These are phyloP conservation scores for Suillus clintonianus DNA, from an alignment of 768 basidiomycete species.

Conservation along the genomic window DNA sequence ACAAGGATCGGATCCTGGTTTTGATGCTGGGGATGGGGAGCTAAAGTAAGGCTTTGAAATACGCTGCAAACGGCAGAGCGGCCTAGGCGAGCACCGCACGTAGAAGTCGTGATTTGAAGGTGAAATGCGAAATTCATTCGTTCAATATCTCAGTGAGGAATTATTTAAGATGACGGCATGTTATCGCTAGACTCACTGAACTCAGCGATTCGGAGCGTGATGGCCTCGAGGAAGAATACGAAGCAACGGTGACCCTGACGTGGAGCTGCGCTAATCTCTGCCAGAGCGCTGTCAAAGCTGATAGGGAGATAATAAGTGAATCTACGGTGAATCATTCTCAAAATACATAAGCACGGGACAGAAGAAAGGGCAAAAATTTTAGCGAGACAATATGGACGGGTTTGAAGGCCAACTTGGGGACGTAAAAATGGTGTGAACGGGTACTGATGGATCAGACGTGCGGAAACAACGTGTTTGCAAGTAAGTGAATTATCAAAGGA, in stretches of 20 bases:
- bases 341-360: conserved; percentile 37
- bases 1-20: conserved; percentile 2
- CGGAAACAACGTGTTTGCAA: conserved; percentile 36
- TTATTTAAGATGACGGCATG: conserved; percentile 32
- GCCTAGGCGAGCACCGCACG: conserved; percentile 37
- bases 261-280: not conserved
- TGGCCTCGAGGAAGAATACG: conserved; percentile 35
- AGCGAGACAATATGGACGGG: conserved; percentile 20
- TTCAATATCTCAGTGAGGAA: conserved; percentile 30
- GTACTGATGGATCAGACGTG: conserved; percentile 29
- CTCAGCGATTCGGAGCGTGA: conserved; percentile 40
- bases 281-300: not conserved
- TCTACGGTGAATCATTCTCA: conserved; percentile 33
- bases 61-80: conserved; percentile 32
- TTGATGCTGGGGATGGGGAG: not conserved
- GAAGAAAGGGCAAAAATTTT: conserved; percentile 31
- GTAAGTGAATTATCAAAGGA: conserved; percentile 30
- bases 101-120: conserved; percentile 22
- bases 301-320: conserved; percentile 9
- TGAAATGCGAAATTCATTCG: conserved; percentile 39
- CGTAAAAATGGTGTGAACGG: conserved; percentile 36
- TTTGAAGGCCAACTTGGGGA: conserved; percentile 14
- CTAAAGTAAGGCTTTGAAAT: conserved; percentile 29
- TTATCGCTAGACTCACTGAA: conserved; percentile 23
- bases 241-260: conserved; percentile 29